Base-by-base conservation (phyloP, 352 stramenopile species). In the Globisporangium apiculatum region DNA sequence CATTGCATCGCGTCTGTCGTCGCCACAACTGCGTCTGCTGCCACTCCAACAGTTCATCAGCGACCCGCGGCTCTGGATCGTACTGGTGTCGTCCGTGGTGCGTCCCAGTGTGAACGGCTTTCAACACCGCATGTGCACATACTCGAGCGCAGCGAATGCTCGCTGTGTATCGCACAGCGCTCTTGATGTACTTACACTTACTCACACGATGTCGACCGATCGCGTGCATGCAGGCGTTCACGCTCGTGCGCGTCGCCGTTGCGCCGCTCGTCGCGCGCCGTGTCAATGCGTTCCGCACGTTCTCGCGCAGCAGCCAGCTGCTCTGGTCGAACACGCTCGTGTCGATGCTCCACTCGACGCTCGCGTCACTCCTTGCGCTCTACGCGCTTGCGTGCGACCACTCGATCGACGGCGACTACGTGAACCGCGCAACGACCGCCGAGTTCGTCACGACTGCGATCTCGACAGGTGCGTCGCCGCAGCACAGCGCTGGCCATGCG, bases 241-340 rank as follows among this genome's bases (percentile, higher is more conserved):
- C 69, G 8, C 37, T 69, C 10, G 53, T 66, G 11, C 80, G 80
- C n/a, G 70, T 89, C 35, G 48, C 64, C 24, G 46, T 67, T 31
- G 59, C 77, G 7, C 76, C 78, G 6, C 49, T 79, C 38, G 59
- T 74, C 9, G 71, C 65, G 1, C 52, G 58, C 5, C 70, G 58
- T 17, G 63, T 89, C 51, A 81, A 84, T 56, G 55, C 70, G 14
- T 89, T 83, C 58, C 40, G 38, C 15, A 54, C 71, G 5, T 69
- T 91, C 57, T 77, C 73, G n/a, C 66, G 51, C 1, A 66, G 60
- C 37, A 66, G 68, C 15, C 75, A 84, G 57, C 51, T 82, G 50
- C 67, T 91, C 10, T 91, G 73, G 71, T 75, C 66, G 65, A 91
- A 91, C 69, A 91, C 82, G n/a, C 52, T 69, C 14, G 76, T 89